Percentiles rank a stretch among this genome's conserved stretches.
Conservation (phyloP, 192 early-diverging fungal species). For the Linnemannia schmuckeri region DNA sequence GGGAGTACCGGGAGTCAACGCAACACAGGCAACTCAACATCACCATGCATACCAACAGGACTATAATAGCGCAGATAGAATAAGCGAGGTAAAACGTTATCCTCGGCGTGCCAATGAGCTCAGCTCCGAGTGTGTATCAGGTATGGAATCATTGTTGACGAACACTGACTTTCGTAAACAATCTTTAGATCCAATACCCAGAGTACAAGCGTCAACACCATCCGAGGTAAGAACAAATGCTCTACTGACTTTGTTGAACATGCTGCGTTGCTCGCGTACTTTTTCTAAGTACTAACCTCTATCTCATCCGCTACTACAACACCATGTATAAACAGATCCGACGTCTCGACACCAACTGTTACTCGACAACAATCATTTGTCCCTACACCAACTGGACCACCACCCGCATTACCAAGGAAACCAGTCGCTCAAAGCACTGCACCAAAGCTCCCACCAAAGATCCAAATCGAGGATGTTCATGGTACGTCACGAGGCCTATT, state of each 20-base stretch:
- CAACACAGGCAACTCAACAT: conserved; percentile 28
- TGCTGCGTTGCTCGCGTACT: too few relatives aligned
- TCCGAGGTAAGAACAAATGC: not conserved
- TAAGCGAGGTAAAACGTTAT: not conserved
- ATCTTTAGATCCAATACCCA: conserved; percentile 40
- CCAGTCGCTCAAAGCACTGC: conserved; percentile 8
- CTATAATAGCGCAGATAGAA: not conserved
- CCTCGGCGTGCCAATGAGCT: not conserved
- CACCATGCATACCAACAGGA: conserved; percentile 9
- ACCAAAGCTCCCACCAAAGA: conserved; percentile 49
- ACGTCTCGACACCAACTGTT: not conserved
- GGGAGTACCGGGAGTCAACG: conserved; percentile 48
- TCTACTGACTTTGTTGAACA: not conserved
- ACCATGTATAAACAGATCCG: not conserved
- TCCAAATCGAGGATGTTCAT: conserved; percentile 40
- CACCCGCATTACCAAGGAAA: conserved; percentile 42
- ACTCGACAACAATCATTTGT: not conserved
- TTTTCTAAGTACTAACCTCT: not conserved
- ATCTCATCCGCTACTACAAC: not conserved
- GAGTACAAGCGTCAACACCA: conserved; percentile 24
- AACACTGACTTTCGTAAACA: not conserved
- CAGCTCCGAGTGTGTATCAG: not conserved
- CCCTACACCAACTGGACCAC: conserved; percentile 24
- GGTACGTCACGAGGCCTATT: conserved; percentile 26
- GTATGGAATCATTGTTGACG: not conserved